Evolutionary conservation across 305 asterid genomes (phyloP).

Genomic region (Plantago coronopus): DNA sequence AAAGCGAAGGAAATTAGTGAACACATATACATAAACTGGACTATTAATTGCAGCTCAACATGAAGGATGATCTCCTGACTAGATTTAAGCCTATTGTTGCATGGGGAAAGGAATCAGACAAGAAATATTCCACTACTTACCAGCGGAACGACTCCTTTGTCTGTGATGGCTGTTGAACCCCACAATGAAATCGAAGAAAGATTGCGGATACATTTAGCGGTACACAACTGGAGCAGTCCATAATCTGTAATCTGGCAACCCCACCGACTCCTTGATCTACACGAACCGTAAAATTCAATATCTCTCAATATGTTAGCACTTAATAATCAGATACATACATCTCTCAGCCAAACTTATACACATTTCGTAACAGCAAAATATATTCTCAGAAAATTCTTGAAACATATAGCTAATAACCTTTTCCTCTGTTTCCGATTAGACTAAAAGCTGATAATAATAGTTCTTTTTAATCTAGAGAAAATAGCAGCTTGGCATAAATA

Average conservation of each 20-base stretch:
- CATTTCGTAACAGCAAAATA: background rate
- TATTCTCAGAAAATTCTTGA: background rate
- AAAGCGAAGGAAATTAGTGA: too few species aligned
- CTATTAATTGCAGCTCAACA: too few species aligned
- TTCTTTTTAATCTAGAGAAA: background rate
- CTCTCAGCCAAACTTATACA: background rate
- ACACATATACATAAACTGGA: too few species aligned
- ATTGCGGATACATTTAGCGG: slow-evolving; percentile 67
- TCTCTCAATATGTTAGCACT: slow-evolving; percentile 12
- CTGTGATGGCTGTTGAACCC: slow-evolving; percentile 84
- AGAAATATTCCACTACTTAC: too few species aligned
- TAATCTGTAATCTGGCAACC: slow-evolving; percentile 85
- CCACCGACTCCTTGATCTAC: slow-evolving; percentile 91
- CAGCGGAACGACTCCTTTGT: slow-evolving; percentile 70
- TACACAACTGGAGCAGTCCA: slow-evolving; percentile 63
- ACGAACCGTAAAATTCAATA: slow-evolving; percentile 10
- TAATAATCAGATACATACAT: background rate
- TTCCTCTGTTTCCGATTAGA: background rate
- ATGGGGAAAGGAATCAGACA: too few species aligned
- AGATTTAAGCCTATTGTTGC: too few species aligned
- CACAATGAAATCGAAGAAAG: slow-evolving; percentile 76
- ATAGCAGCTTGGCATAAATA: too few species aligned
- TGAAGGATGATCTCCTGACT: too few species aligned
- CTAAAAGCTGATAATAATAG: background rate
- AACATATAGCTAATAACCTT: background rate